Percentiles rank a stretch among this genome's conserved stretches.
These are phyloP conservation scores for Setaria viridis DNA, from an alignment of 202 grass and related monocot genomes.

Conservation along the genomic window DNA sequence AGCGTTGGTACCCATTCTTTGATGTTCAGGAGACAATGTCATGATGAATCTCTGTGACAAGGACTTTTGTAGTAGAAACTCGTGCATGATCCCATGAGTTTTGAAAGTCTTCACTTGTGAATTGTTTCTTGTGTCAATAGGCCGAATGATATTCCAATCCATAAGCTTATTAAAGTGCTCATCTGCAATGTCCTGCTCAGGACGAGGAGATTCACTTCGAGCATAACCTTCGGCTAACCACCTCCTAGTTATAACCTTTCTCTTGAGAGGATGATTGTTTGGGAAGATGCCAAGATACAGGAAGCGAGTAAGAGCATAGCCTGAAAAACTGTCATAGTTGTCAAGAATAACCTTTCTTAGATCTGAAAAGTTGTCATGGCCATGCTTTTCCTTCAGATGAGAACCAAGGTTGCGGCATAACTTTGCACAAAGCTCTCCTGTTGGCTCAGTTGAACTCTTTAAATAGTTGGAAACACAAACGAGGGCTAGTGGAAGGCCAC, in stretches of 20 bases:
- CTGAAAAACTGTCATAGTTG: conserved; percentile 46
- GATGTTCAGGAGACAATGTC: background rate
- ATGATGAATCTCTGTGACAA: conserved; percentile 29
- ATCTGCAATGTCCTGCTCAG: conserved; percentile 42
- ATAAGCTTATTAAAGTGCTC: conserved; percentile 40
- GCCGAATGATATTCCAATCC: conserved; percentile 36
- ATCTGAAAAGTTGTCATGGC: conserved; percentile 24
- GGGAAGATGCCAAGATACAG: conserved; percentile 46
- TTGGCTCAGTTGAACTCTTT: conserved; percentile 44
- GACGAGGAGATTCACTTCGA: conserved; percentile 17
- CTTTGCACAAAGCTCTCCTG: conserved; percentile 38
- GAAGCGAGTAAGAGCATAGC: conserved; percentile 38
- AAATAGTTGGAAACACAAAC: conserved; percentile 43
- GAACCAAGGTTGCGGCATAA: conserved; percentile 41
- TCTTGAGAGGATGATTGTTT: conserved; percentile 36
- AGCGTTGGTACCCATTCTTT: background rate
- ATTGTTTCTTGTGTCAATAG: conserved; percentile 36
- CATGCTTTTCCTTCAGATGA: conserved; percentile 46
- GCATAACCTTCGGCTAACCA: conserved; percentile 59
- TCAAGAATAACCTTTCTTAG: conserved; percentile 41
- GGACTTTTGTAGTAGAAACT: conserved; percentile 47
- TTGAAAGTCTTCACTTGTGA: conserved; percentile 23
- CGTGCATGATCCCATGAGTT: conserved; percentile 48
- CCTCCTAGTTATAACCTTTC: conserved; percentile 46
- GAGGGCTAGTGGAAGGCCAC: conserved; percentile 49